Base-by-base conservation (phyloP, 495 filamentous ascomycete species). In the Aspergillus coremiiformis region DNA sequence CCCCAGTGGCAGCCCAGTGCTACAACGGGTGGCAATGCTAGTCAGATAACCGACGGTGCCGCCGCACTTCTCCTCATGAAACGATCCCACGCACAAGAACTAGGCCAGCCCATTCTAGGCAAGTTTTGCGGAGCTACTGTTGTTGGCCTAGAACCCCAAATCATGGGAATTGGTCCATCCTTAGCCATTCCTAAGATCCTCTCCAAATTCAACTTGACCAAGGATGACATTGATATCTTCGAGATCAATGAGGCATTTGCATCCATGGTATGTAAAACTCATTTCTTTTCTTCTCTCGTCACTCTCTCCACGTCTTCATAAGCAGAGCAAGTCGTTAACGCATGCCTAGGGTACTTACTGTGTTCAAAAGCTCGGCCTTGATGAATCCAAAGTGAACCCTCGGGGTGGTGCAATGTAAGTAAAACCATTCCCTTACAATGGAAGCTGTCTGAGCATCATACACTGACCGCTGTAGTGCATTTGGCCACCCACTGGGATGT, bases 231-330 rank as follows among this genome's bases (percentile, higher is more conserved):
- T 59, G 92, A 97, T 61, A 75, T 97, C 33, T 80, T 96, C 58
- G 92, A 97, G 75, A 72, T 97, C 61, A 97, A 97, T 68, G 92
- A 97, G 78, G 92, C 92, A 1, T 97, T 97, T 61, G 90, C 92
- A 14, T 89, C 84, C 29, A 97, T 97, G 92, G 91, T 89, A 53
- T 22, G 57, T 47, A 23, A 1, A 33, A 7, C 22, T 21, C 7
- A 37, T 19, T 5, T n/a, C 10, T 14, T 10, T n/a, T n/a, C n/a
- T n/a, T n/a, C n/a, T n/a, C n/a, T n/a, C n/a, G n/a, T n/a, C n/a
- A n/a, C n/a, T n/a, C 15, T 14, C 21, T 12, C 1, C 6, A 15
- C 5, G 7, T 8, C 4, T 17, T 6, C 17, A 11, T 39, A n/a
- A 7, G 12, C 26, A 20, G 24, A 19, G 50, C 4, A 20, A 21